Percentiles rank a stretch among this genome's conserved stretches.
Conservation (phyloP, 345 rosid species). For the Hypericum androsaemum region DNA sequence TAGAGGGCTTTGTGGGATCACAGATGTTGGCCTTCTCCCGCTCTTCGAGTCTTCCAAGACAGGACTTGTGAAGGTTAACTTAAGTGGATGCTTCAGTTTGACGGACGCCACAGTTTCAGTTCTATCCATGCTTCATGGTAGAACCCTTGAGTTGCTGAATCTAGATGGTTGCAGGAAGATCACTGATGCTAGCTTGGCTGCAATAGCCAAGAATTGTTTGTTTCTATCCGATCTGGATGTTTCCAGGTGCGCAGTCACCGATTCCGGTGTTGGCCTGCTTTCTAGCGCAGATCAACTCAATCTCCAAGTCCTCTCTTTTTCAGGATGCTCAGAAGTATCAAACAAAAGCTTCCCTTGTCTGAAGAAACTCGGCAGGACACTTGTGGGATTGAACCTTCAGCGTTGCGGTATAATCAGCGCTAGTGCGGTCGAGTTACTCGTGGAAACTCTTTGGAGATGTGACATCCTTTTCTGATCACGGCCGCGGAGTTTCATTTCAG, state of each 20-base stretch:
- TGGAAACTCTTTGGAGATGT: slow-evolving; percentile 66
- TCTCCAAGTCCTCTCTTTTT: slow-evolving; percentile 64
- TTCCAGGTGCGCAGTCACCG: slow-evolving; percentile 57
- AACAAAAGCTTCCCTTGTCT: slow-evolving; percentile 52
- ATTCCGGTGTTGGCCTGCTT: slow-evolving; percentile 49
- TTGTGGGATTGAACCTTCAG: slow-evolving; percentile 72
- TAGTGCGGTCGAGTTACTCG: slow-evolving; percentile 42
- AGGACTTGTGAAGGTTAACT: slow-evolving; percentile 70
- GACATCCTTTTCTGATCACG: slow-evolving; percentile 60
- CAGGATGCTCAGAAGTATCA: slow-evolving; percentile 60
- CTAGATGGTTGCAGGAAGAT: slow-evolving; percentile 64
- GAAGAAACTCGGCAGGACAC: slow-evolving; percentile 44
- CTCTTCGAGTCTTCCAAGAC: slow-evolving; percentile 41
- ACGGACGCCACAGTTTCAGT: slow-evolving; percentile 49
- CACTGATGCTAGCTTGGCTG: slow-evolving; percentile 50
- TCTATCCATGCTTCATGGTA: slow-evolving; percentile 49
- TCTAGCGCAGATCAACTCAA: slow-evolving; percentile 44
- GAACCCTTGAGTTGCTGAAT: slow-evolving; percentile 65
- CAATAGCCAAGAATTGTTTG: slow-evolving; percentile 58
- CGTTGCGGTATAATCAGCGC: slow-evolving; percentile 60
- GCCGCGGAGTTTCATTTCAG: too few species aligned
- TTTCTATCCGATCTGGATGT: slow-evolving; percentile 71
- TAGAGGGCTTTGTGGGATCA: slow-evolving; percentile 42
- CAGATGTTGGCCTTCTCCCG: slow-evolving; percentile 54
- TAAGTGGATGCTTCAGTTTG: slow-evolving; percentile 64